Evolutionary conservation across 148 eudicot species (phyloP).

Genomic region (Camellia japonica): DNA sequence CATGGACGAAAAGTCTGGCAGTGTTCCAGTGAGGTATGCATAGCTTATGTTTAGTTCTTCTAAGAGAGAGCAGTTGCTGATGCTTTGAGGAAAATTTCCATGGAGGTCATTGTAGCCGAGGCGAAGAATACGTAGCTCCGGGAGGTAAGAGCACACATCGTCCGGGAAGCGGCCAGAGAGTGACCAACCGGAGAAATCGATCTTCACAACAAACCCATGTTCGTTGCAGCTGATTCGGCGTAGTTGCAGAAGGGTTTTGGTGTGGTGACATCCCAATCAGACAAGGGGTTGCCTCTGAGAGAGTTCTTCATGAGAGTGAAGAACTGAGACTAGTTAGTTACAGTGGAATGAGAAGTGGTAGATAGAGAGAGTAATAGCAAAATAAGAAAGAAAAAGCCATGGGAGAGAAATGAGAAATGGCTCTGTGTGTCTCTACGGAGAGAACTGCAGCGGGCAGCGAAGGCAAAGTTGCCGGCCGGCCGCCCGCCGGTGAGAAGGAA

Average conservation of each 20-base stretch:
- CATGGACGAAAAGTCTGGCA: conserved; percentile 70
- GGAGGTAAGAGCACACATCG: conserved; percentile 61
- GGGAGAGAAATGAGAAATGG: too few species aligned
- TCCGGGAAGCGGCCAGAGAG: conserved; percentile 68
- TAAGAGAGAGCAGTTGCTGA: conserved; percentile 60
- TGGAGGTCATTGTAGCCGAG: conserved; percentile 48
- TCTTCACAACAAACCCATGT: conserved; percentile 38
- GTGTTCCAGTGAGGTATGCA: conserved; percentile 38
- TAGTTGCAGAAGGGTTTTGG: conserved; percentile 45
- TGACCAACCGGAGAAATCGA: conserved; percentile 52
- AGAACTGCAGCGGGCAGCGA: too few species aligned
- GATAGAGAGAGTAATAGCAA: conserved; percentile 29
- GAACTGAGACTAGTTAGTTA: conserved; percentile 46
- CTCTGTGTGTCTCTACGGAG: too few species aligned
- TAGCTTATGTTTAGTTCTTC: conserved; percentile 54
- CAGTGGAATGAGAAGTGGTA: conserved; percentile 24
- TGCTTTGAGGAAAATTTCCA: conserved; percentile 51
- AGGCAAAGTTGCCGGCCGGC: too few species aligned
- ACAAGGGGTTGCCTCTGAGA: conserved; percentile 45
- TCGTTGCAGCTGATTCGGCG: conserved; percentile 55
- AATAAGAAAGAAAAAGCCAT: conserved; percentile 48
- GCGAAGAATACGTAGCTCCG: conserved; percentile 48
- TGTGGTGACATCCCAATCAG: conserved; percentile 40
- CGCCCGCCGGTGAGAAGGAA: too few species aligned
- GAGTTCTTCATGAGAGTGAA: conserved; percentile 58